Percentiles rank a stretch among this genome's conserved stretches.
Evolutionary conservation across 805 yeast species (phyloP).

Genomic region (Blastobotrys parvus): DNA sequence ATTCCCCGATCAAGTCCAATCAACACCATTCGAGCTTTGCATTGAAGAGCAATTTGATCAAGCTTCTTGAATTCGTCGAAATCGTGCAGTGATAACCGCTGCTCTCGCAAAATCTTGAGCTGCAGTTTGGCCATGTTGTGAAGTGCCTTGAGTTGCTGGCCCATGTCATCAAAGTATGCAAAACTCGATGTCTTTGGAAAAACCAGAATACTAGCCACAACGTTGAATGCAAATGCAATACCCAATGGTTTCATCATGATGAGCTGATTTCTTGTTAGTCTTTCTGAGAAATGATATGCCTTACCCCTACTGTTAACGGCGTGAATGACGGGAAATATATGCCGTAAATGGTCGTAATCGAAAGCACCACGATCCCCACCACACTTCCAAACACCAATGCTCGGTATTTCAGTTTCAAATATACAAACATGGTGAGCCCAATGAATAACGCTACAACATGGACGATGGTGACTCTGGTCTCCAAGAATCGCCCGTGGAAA

Average conservation of each 20-base stretch:
- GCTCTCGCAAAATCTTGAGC: conserved; percentile 7
- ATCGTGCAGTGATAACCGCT: conserved; percentile 13
- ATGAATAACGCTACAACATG: not conserved
- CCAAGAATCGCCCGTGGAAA: not conserved
- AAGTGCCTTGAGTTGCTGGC: conserved; percentile 14
- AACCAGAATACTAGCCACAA: conserved; percentile 17
- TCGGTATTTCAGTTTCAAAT: not conserved
- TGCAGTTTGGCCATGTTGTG: conserved; percentile 5
- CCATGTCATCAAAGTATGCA: conserved; percentile 14
- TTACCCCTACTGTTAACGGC: not conserved
- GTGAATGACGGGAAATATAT: not conserved
- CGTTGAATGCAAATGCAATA: conserved; percentile 18
- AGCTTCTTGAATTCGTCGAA: conserved; percentile 6
- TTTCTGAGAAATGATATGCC: not conserved
- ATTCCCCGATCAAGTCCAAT: conserved; percentile 16
- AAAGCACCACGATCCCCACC: not conserved
- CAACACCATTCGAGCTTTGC: conserved; percentile 4
- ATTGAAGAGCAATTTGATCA: not conserved
- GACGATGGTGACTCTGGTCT: not conserved
- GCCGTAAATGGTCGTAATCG: not conserved
- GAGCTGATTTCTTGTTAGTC: not conserved
- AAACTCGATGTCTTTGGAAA: conserved; percentile 24
- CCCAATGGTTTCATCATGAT: conserved; percentile 20
- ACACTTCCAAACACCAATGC: not conserved
- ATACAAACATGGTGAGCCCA: not conserved